A percentile compares a stretch with the other conserved stretches of the same genome.
Conservation (phyloP, 345 rosid species). For the Hevea brasiliensis region DNA sequence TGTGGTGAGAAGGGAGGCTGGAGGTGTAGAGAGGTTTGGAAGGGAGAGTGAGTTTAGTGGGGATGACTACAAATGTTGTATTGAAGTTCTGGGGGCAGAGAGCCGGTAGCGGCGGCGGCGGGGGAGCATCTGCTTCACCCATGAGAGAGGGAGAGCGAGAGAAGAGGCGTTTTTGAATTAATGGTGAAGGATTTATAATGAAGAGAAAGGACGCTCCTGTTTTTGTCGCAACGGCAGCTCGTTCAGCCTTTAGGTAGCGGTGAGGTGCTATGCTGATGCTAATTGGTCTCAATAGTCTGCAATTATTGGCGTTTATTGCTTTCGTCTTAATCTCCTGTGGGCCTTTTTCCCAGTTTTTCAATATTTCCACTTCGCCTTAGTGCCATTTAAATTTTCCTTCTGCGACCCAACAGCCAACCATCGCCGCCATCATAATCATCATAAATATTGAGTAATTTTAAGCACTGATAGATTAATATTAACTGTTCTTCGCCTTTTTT, state of each 20-base stretch:
- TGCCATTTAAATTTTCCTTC: too few species aligned
- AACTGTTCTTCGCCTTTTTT: too few species aligned
- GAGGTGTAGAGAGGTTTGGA: conserved; percentile 33
- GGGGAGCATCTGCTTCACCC: background rate
- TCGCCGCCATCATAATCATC: too few species aligned
- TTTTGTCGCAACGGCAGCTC: too few species aligned
- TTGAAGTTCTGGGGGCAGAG: conserved; percentile 56
- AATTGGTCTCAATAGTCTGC: background rate
- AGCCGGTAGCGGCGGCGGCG: background rate
- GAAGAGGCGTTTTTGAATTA: background rate
- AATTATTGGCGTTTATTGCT: conserved; percentile 1
- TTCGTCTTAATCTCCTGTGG: too few species aligned
- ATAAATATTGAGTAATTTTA: too few species aligned
- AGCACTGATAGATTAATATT: too few species aligned
- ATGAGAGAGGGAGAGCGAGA: background rate
- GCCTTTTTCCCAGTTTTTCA: too few species aligned
- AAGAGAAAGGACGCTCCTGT: background rate
- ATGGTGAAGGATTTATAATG: background rate
- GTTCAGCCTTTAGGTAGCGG: too few species aligned
- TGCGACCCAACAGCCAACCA: too few species aligned
- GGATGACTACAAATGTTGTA: conserved; percentile 22
- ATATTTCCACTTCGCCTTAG: too few species aligned
- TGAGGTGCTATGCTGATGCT: too few species aligned
- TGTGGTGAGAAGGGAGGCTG: conserved; percentile 16
- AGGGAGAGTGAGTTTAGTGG: conserved; percentile 21